A percentile compares a stretch with the other conserved stretches of the same genome.
phyloP scores from a whole-genome alignment of 331 rosid genomes.

The Acacia pycnantha region DNA sequence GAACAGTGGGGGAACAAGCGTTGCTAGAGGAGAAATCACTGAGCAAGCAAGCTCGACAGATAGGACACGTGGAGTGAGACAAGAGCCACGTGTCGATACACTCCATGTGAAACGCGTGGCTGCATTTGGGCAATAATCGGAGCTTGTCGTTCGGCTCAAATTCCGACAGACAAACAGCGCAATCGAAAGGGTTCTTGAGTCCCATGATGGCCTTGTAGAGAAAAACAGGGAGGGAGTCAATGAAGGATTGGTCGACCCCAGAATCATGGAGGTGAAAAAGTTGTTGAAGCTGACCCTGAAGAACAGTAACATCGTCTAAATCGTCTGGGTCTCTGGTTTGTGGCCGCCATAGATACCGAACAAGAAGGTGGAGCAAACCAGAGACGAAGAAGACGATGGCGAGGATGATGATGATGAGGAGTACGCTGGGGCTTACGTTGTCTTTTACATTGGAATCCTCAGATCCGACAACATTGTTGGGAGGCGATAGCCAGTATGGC shows the following conservation, averaged over 20 bases:
- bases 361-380: constrained; percentile 80
- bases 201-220: constrained; percentile 78
- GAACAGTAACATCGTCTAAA: constrained; percentile 62
- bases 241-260: constrained; percentile 93
- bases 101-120: constrained; percentile 93
- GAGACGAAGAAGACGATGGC: constrained; percentile 87
- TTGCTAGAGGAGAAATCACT: constrained; percentile 49
- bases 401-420: constrained; percentile 66
- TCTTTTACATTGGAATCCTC: constrained; percentile 46
- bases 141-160: constrained; percentile 84
- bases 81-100: constrained; percentile 96
- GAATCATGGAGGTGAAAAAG: constrained; percentile 93
- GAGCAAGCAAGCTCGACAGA: constrained; percentile 73
- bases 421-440: constrained; percentile 71
- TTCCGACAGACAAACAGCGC: constrained; percentile 93
- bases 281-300: constrained; percentile 93
- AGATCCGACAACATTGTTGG: constrained; percentile 29
- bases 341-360: constrained; percentile 69
- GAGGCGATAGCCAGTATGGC: background rate
- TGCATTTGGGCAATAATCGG: constrained; percentile 82
- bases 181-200: constrained; percentile 81
- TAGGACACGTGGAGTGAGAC: constrained; percentile 95
- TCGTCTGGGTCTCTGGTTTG: constrained; percentile 61
- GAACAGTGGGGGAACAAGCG: constrained; percentile 56
- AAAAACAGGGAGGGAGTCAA: constrained; percentile 82